phyloP scores from a whole-genome alignment of 1,284 basidiomycete species.

The Moesziomyces sp. region DNA sequence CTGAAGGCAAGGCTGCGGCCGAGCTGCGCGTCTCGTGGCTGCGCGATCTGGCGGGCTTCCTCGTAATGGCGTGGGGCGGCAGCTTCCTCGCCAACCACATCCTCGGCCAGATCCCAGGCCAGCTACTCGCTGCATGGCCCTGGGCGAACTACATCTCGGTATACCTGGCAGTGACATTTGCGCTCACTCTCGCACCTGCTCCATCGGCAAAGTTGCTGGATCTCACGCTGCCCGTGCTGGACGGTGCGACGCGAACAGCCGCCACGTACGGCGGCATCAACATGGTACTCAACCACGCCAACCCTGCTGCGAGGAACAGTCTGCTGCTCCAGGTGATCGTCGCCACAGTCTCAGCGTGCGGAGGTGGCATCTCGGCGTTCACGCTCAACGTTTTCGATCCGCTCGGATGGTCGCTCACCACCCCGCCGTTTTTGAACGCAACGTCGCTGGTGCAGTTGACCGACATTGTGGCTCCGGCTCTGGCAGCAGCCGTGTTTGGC shows the following conservation, averaged over 20 bases:
- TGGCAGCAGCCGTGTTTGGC: constrained; percentile 44
- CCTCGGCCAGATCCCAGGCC: constrained; percentile 47
- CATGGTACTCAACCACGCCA: constrained; percentile 42
- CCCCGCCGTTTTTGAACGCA: constrained; percentile 51
- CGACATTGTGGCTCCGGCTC: constrained; percentile 50
- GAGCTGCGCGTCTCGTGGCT: constrained; percentile 28
- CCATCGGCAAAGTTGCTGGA: constrained; percentile 46
- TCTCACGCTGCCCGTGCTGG: constrained; percentile 45
- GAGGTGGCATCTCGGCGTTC: constrained; percentile 55
- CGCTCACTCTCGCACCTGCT: constrained; percentile 15
- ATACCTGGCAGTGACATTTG: constrained; percentile 16
- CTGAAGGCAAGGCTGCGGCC: constrained; percentile 15
- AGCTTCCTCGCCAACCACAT: constrained; percentile 52
- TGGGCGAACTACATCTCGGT: constrained; percentile 57
- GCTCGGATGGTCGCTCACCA: constrained; percentile 50
- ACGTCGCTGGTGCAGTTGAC: constrained; percentile 41
- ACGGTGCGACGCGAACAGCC: constrained; percentile 52
- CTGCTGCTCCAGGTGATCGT: constrained; percentile 49
- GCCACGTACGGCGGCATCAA: constrained; percentile 49
- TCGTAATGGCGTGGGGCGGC: constrained; percentile 63
- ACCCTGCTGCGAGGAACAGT: constrained; percentile 25
- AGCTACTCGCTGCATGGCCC: constrained; percentile 48
- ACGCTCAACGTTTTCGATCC: constrained; percentile 56
- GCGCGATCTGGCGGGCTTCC: constrained; percentile 52
- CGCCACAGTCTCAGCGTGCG: constrained; percentile 55